phyloP scores from a whole-genome alignment of 495 filamentous ascomycete species.

The Acidiella bohemica region DNA sequence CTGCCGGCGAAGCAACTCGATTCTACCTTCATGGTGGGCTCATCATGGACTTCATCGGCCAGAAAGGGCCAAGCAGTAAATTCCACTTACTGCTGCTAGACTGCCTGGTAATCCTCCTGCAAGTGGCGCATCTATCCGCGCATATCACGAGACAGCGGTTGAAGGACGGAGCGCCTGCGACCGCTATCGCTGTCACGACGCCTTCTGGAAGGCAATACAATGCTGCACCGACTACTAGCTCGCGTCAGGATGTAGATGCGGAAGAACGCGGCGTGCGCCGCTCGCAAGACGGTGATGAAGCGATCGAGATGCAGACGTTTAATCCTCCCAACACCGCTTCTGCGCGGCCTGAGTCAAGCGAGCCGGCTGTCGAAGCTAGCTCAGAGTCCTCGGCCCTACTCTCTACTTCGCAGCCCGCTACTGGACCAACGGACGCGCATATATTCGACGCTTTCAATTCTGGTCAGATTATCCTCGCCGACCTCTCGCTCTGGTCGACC shows the following conservation, averaged over 20 bases:
- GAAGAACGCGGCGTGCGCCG: constrained; percentile 60
- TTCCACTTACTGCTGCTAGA: constrained; percentile 52
- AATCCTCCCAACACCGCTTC: constrained; percentile 4
- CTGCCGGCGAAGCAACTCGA: constrained; percentile 59
- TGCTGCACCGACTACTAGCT: constrained; percentile 9
- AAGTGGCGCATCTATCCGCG: constrained; percentile 62
- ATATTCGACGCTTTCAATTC: constrained; percentile 35
- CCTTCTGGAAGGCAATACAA: not conserved
- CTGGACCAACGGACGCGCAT: constrained; percentile 22
- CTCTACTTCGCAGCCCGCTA: constrained; percentile 9
- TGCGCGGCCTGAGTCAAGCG: constrained; percentile 12
- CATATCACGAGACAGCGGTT: constrained; percentile 54
- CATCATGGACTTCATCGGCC: constrained; percentile 78
- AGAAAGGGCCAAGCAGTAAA: constrained; percentile 58
- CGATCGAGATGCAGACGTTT: constrained; percentile 38
- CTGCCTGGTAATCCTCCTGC: constrained; percentile 47
- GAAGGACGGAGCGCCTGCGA: too few species aligned
- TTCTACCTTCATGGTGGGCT: constrained; percentile 77
- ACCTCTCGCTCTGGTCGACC: constrained; percentile 54
- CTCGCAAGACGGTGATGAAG: constrained; percentile 37
- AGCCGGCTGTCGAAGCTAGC: constrained; percentile 18
- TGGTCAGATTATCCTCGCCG: constrained; percentile 54
- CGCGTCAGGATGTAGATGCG: constrained; percentile 56
- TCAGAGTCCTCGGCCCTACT: constrained; percentile 32
- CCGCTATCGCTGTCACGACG: constrained; percentile 21